These are phyloP conservation scores for Hymenoscyphus occultus DNA, from an alignment of 2,329 filamentous ascomycete genomes.

Conservation along the genomic window DNA sequence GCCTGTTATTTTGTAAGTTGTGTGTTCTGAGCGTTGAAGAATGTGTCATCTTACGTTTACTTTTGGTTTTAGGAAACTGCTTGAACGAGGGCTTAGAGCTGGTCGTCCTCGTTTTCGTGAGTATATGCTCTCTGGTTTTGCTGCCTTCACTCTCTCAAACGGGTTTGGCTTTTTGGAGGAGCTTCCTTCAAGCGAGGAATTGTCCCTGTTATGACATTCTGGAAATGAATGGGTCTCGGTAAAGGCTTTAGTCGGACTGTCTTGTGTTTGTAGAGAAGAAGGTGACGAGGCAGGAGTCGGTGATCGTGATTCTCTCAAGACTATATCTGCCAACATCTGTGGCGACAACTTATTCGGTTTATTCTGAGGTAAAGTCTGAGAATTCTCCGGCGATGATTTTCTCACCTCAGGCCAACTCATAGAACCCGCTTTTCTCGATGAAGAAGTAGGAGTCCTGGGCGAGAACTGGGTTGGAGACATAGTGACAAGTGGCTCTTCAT, in stretches of 20 bases:
- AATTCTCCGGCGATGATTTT: neutral
- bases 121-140: neutral
- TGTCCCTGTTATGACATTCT: neutral
- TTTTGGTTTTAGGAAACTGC: constrained; percentile 3
- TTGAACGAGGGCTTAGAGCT: neutral
- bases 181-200: neutral
- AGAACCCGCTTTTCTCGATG: neutral
- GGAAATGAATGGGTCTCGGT: neutral
- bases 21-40: neutral
- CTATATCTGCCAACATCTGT: neutral
- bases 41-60: neutral
- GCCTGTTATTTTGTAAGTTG: neutral
- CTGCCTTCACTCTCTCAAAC: neutral
- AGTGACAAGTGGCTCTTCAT: neutral
- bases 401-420: neutral
- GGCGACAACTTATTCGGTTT: neutral
- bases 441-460: neutral
- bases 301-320: neutral
- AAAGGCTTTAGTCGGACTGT: neutral
- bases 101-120: neutral
- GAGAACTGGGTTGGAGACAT: neutral
- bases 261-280: neutral
- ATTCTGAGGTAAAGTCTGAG: neutral
- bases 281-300: neutral
- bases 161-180: neutral